Conservation (phyloP, 305 asterid genomes). For the Fraxinus platypoda region DNA sequence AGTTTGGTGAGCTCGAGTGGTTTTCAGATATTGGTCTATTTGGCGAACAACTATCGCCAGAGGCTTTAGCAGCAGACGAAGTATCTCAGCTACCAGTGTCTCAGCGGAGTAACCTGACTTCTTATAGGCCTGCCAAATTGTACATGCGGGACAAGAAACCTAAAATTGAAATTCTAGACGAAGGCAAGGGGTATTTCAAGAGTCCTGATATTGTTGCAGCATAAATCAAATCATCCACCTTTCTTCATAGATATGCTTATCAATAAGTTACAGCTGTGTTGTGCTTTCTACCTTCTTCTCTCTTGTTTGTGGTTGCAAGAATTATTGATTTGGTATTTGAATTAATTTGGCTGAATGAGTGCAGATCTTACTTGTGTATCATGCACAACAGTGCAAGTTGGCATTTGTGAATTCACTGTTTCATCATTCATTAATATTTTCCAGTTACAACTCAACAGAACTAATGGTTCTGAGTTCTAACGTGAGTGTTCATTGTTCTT, state of each 20-base stretch:
- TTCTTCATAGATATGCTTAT: not conserved
- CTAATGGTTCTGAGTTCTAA: no score
- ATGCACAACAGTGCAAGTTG: no score
- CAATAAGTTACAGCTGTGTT: not conserved
- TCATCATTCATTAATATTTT: no score
- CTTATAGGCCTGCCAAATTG: slow-evolving; percentile 23
- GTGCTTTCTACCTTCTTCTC: not conserved
- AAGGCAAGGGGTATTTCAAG: slow-evolving; percentile 38
- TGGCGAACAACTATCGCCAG: slow-evolving; percentile 32
- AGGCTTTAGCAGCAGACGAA: slow-evolving; percentile 32
- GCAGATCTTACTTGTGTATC: no score
- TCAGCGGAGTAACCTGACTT: slow-evolving; percentile 23
- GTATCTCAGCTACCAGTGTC: slow-evolving; percentile 41
- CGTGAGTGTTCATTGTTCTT: no score
- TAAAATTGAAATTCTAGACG: slow-evolving; percentile 35
- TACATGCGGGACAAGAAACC: slow-evolving; percentile 42
- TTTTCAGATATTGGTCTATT: slow-evolving; percentile 36
- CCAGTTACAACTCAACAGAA: no score
- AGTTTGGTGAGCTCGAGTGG: slow-evolving; percentile 46
- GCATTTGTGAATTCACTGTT: no score
- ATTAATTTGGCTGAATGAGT: not conserved
- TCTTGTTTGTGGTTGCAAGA: not conserved
- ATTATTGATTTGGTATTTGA: not conserved
- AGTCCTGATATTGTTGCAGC: slow-evolving; percentile 39
- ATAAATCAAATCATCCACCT: not conserved